phyloP scores from a whole-genome alignment of 2,329 filamentous ascomycete genomes.

The Pseudogymnoascus sp. region DNA sequence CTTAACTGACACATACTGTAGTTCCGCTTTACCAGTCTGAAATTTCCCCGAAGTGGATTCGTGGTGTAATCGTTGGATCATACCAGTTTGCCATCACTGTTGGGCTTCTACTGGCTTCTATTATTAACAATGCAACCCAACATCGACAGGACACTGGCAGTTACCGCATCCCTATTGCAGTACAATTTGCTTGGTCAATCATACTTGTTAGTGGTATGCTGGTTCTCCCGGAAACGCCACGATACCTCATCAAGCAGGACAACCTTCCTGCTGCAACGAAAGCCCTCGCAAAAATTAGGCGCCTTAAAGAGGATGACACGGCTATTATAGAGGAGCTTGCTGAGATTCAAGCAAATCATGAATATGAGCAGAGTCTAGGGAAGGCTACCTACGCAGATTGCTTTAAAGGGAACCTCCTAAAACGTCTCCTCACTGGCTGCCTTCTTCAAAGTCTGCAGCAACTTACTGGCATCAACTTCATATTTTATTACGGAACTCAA shows the following conservation, averaged over 20 bases:
- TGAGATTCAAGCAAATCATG: constrained; percentile 68
- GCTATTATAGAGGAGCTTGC: constrained; percentile 67
- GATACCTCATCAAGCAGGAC: constrained; percentile 66
- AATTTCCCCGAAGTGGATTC: constrained; percentile 76
- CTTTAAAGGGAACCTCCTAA: constrained; percentile 57
- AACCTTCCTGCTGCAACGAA: constrained; percentile 57
- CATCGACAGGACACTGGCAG: constrained; percentile 52
- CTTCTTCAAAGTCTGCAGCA: constrained; percentile 72
- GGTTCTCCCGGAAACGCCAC: constrained; percentile 69
- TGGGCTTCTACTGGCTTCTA: constrained; percentile 59
- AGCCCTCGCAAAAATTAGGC: constrained; percentile 63
- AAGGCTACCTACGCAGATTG: constrained; percentile 53
- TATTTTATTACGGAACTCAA: constrained; percentile 69
- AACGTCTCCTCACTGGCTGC: constrained; percentile 66
- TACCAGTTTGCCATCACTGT: constrained; percentile 73
- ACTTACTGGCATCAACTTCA: constrained; percentile 68
- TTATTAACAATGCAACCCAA: constrained; percentile 62
- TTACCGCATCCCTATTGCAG: constrained; percentile 68
- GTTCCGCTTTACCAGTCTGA: constrained; percentile 76
- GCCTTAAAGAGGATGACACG: constrained; percentile 68
- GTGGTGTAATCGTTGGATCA: constrained; percentile 66
- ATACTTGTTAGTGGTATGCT: constrained; percentile 62
- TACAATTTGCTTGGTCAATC: constrained; percentile 67
- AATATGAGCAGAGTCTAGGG: constrained; percentile 64
- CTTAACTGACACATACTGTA: constrained; percentile 32